Base-by-base conservation (phyloP, 2,329 filamentous ascomycete genomes). In the Diplodia corticola region DNA sequence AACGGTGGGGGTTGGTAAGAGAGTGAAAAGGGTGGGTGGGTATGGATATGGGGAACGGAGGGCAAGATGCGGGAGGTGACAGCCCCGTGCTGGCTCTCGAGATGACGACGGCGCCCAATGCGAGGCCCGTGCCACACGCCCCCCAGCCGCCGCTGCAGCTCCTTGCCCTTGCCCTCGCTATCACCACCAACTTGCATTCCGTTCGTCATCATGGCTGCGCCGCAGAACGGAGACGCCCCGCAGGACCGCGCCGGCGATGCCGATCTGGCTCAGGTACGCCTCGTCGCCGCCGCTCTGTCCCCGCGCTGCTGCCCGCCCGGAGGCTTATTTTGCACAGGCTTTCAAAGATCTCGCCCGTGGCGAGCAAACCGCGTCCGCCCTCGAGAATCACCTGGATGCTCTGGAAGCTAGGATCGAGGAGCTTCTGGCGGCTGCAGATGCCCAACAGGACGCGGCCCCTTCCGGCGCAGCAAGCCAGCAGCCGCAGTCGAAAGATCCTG, bases 341-440 rank as follows among this genome's bases (percentile, higher is more conserved):
- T 81, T 83, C 72, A 78, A 83, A 70, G 81, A 83, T 67, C 77
- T 84, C 37, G 79, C 80, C 37, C 84, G 82, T 67, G 85, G 85
- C 71, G 85, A 88, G 74, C 79, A 78, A 67, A 83, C 85, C 35
- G 85, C 85, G 5, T 77, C 82, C 30, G 83, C 81, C 22, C 74
- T 88, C 33, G 85, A 88, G 72, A 80, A 80, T 67, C 82, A 86
- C 69, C 79, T 88, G 35, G 80, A 80, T 66, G 77, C 77, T 26
- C 78, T 88, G 63, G 85, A 88, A 72, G 79, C 78, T 64, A 84
- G 83, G 73, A 86, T 88, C 55, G 82, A 85, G 69, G 80, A 81
- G 51, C 72, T 86, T 5, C 75, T 86, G 20, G 82, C 80, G 17
- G 79, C 80, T 64, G 80, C 83, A 22, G 81, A 82, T 67, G 54